These are phyloP conservation scores for Claviceps purpurea DNA, from an alignment of 2,329 filamentous ascomycete genomes.

Conservation along the genomic window DNA sequence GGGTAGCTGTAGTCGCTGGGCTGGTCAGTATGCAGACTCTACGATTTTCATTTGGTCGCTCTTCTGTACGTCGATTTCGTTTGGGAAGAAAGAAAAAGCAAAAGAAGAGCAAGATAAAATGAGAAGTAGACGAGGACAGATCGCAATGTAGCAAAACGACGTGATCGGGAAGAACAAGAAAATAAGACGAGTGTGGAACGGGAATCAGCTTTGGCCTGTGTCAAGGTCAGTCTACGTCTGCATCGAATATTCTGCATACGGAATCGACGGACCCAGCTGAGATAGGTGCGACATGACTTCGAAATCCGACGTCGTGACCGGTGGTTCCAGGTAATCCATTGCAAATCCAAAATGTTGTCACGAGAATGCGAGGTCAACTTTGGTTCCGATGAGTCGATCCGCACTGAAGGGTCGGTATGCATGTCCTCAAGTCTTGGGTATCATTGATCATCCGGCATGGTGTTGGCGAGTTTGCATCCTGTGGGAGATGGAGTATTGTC, in stretches of 20 bases:
- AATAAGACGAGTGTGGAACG: conserved; percentile 18
- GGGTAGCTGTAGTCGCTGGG: conserved; percentile 44
- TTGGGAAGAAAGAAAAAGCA: conserved; percentile 7
- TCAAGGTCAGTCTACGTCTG: conserved; percentile 12
- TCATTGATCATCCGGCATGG: background rate
- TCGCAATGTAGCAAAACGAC: too few relatives aligned
- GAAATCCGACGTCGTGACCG: too few relatives aligned
- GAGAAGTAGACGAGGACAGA: conserved; percentile 6
- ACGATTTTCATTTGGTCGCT: conserved; percentile 3
- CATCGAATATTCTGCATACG: conserved; percentile 8
- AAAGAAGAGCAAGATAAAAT: background rate
- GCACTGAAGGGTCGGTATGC: background rate
- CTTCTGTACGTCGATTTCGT: background rate
- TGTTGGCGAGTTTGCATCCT: background rate
- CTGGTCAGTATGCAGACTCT: conserved; percentile 44
- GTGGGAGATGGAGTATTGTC: background rate
- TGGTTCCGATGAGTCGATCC: background rate
- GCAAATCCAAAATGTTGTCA: background rate
- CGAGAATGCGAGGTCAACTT: background rate
- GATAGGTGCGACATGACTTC: background rate
- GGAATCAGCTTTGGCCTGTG: conserved; percentile 45
- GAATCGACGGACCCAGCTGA: conserved; percentile 15
- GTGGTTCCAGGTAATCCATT: background rate
- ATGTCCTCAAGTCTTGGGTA: background rate
- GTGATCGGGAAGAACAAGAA: conserved; percentile 9